A percentile compares a stretch with the other conserved stretches of the same genome.
Conservation (phyloP, 352 stramenopile species). For the Globisporangium polare region DNA sequence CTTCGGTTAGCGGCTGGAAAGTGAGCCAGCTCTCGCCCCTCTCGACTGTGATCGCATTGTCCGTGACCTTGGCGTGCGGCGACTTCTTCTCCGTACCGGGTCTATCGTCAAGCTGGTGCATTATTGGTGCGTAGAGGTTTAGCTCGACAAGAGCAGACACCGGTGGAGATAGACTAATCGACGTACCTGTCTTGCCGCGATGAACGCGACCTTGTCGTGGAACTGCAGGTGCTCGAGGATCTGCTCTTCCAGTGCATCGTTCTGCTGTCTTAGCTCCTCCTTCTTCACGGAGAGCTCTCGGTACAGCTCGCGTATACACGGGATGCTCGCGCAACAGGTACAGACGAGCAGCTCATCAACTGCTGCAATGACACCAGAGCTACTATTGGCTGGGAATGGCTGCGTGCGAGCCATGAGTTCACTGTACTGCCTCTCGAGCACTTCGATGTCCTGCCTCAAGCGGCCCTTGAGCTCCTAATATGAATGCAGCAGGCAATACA, state of each 20-base stretch:
- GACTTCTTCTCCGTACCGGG: slow-evolving; percentile 4
- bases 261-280: slow-evolving; percentile 22
- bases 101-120: background rate
- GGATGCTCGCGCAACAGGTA: slow-evolving; percentile 4
- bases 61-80: background rate
- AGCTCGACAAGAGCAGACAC: background rate
- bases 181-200: slow-evolving; percentile 17
- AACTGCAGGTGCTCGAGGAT: slow-evolving; percentile 23
- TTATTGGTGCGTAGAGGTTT: background rate
- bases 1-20: slow-evolving; percentile 21
- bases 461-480: slow-evolving; percentile 19
- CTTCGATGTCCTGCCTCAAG: slow-evolving; percentile 23
- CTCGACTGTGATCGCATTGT: slow-evolving; percentile 11
- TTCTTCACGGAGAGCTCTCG: slow-evolving; percentile 21
- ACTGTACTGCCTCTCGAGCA: slow-evolving; percentile 26
- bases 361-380: background rate
- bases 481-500: background rate
- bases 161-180: background rate
- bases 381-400: background rate
- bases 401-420: slow-evolving; percentile 19
- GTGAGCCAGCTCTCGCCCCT: slow-evolving; percentile 17
- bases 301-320: slow-evolving; percentile 15
- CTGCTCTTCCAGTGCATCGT: slow-evolving; percentile 23
- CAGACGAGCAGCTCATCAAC: slow-evolving; percentile 15
- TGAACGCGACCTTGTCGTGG: slow-evolving; percentile 22